These are phyloP conservation scores for Crithidia fasciculata DNA, from an alignment of 208 protist genomes.

Conservation along the genomic window DNA sequence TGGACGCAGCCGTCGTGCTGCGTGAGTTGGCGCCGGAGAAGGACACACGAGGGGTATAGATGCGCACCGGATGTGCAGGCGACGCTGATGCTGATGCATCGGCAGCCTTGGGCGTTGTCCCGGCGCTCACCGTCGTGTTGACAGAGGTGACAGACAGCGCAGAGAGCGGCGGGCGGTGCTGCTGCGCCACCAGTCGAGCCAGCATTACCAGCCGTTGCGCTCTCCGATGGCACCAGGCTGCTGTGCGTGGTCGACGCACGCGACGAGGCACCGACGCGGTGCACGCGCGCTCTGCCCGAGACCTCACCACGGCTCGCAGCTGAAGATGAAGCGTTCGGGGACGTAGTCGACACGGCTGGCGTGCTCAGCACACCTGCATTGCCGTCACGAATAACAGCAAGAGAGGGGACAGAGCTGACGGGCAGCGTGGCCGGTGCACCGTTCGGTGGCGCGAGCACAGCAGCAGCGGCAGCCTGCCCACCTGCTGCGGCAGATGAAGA, in stretches of 20 bases:
- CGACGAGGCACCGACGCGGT: not conserved
- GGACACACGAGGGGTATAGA: conserved; percentile 19
- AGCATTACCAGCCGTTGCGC: too few relatives aligned
- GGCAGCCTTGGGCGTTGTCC: conserved; percentile 5
- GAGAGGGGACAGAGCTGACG: conserved; percentile 10
- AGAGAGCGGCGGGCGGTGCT: conserved; percentile 15
- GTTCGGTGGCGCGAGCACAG: conserved; percentile 7
- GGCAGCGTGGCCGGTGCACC: conserved; percentile 18
- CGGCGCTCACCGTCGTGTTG: not conserved
- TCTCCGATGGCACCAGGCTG: conserved; percentile 20
- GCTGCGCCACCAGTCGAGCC: not conserved
- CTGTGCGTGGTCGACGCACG: conserved; percentile 8
- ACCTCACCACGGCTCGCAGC: conserved; percentile 4
- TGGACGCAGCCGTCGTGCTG: conserved; percentile 14
- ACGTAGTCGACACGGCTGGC: not conserved
- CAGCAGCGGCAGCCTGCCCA: not conserved
- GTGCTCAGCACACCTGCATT: not conserved
- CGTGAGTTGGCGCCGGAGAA: conserved; percentile 2
- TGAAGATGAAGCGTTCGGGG: conserved; percentile 5
- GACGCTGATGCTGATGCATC: not conserved
- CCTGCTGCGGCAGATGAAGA: not conserved
- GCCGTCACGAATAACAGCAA: conserved; percentile 2
- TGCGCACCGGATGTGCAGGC: conserved; percentile 11
- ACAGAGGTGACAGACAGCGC: not conserved
- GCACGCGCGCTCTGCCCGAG: not conserved